phyloP scores from a whole-genome alignment of 257 asterid genomes.

The Fraxinus americana region DNA sequence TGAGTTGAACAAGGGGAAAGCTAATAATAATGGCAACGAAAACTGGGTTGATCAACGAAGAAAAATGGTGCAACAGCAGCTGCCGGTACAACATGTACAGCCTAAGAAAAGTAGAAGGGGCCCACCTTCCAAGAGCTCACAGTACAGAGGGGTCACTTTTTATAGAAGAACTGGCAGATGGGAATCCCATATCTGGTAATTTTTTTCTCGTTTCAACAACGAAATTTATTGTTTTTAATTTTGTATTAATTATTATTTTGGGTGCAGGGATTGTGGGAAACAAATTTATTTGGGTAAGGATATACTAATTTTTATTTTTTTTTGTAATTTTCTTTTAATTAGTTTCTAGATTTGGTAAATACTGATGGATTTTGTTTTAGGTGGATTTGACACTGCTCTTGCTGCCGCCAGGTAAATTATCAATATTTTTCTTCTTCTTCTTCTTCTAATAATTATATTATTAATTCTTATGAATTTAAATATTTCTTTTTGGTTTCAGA shows the following conservation, averaged over 20 bases:
- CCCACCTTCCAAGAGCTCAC: constrained; percentile 67
- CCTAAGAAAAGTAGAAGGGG: constrained; percentile 63
- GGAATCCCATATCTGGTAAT: constrained; percentile 73
- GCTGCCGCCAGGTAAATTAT: constrained; percentile 77
- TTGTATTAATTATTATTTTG: constrained; percentile 10
- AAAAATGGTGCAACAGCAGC: constrained; percentile 19
- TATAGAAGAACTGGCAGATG: constrained; percentile 77
- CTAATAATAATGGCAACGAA: constrained; percentile 8
- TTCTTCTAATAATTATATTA: not conserved
- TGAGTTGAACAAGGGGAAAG: constrained; percentile 25
- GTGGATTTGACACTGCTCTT: constrained; percentile 95
- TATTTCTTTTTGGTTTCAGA: constrained; percentile 1
- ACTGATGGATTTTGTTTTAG: constrained; percentile 37
- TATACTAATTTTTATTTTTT: not conserved
- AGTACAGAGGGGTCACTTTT: constrained; percentile 73
- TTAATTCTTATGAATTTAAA: not conserved
- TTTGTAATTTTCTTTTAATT: constrained; percentile 1
- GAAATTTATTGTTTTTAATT: not conserved
- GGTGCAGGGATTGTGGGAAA: constrained; percentile 72
- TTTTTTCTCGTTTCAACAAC: not conserved
- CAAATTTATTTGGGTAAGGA: constrained; percentile 69
- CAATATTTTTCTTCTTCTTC: not conserved
- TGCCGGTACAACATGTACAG: constrained; percentile 38
- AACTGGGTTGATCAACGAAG: constrained; percentile 23
- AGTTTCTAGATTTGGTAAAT: constrained; percentile 10